These are phyloP conservation scores for Botrytis pseudocinerea DNA, from an alignment of 2,329 filamentous ascomycete species.

Conservation along the genomic window DNA sequence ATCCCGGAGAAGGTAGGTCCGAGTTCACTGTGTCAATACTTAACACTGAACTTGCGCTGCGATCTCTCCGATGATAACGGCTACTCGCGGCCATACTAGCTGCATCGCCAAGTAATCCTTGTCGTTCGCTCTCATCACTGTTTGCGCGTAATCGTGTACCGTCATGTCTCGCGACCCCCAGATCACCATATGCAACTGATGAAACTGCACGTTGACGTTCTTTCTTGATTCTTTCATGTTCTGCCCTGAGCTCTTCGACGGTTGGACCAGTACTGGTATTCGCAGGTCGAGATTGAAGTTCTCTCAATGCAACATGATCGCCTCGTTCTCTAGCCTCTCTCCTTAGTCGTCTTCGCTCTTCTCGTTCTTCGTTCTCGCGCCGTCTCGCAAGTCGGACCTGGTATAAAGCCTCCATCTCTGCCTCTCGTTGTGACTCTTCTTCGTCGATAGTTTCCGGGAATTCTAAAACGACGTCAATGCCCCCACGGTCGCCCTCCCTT, in stretches of 20 bases:
- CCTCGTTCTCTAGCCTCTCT: constrained; percentile 71
- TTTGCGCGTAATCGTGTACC: constrained; percentile 73
- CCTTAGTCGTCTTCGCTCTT: constrained; percentile 69
- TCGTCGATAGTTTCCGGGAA: constrained; percentile 78
- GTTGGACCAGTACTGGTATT: constrained; percentile 45
- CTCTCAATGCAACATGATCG: constrained; percentile 68
- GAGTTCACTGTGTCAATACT: constrained; percentile 52
- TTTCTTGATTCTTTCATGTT: constrained; percentile 57
- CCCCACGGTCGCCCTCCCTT: constrained; percentile 85
- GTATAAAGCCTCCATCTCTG: constrained; percentile 91
- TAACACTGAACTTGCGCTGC: constrained; percentile 56
- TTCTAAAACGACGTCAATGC: constrained; percentile 88
- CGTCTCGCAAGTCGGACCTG: constrained; percentile 81
- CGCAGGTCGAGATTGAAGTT: constrained; percentile 58
- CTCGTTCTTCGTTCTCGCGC: constrained; percentile 72
- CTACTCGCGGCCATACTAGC: constrained; percentile 49
- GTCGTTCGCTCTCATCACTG: constrained; percentile 68
- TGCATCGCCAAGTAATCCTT: constrained; percentile 70
- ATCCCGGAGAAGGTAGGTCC: constrained; percentile 45
- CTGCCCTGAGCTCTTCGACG: constrained; percentile 59
- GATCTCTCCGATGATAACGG: constrained; percentile 48
- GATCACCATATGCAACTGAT: constrained; percentile 72
- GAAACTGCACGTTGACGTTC: constrained; percentile 68
- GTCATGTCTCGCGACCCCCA: constrained; percentile 76
- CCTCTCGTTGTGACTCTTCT: constrained; percentile 74